Conservation (phyloP, 176 grass and related monocot species). For the Avena insularis region DNA sequence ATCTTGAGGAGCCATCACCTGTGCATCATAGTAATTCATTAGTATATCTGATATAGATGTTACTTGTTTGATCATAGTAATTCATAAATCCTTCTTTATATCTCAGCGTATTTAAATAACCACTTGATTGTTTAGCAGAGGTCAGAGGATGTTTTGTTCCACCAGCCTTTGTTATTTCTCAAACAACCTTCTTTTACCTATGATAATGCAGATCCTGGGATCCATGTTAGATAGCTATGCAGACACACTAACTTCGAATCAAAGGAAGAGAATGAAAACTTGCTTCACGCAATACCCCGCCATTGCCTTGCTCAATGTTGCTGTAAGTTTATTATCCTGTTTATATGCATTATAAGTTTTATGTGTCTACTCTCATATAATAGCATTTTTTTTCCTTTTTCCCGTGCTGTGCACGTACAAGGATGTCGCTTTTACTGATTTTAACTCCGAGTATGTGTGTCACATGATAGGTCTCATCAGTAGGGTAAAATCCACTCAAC, state of each 20-base stretch:
- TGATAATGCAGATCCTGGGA: conserved; percentile 8
- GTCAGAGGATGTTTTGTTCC: neutral
- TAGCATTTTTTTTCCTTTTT: neutral
- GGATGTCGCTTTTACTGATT: neutral
- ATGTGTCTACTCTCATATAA: neutral
- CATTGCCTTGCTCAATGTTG: conserved; percentile 24
- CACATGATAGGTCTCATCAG: neutral
- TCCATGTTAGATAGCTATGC: neutral
- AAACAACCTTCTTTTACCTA: neutral
- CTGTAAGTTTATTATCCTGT: conserved; percentile 14
- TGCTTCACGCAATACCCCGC: neutral
- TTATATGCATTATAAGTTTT: neutral
- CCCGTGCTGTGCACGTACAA: neutral
- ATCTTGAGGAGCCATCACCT: neutral
- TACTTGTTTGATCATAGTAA: neutral
- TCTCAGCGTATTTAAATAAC: neutral
- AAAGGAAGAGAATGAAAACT: neutral
- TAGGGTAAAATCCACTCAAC: conserved; percentile 8
- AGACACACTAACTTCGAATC: neutral
- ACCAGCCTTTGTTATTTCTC: neutral
- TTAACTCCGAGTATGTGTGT: neutral
- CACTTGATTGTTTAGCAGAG: neutral
- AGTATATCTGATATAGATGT: neutral
- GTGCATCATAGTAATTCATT: neutral
- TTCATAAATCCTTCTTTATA: neutral